A percentile compares a stretch with the other conserved stretches of the same genome.
Conservation (phyloP, 768 basidiomycete genomes). For the Leccinellum luteum region DNA sequence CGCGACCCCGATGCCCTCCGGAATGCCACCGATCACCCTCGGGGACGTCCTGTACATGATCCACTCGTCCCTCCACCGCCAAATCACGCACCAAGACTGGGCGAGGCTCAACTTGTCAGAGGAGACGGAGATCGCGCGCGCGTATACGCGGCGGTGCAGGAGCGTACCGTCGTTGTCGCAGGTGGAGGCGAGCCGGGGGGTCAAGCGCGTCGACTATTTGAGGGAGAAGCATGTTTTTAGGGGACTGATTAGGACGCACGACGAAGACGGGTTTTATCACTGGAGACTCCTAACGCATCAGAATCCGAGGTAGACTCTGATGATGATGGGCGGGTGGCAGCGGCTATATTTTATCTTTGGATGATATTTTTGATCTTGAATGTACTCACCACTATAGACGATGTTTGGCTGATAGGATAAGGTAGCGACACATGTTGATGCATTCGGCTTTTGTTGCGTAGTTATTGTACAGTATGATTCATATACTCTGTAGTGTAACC, state of each 20-base stretch:
- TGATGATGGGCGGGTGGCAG: neutral
- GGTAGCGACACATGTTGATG: neutral
- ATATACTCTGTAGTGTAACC: neutral
- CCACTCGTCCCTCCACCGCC: slow-evolving; percentile 44
- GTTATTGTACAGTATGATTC: neutral
- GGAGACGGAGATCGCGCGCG: slow-evolving; percentile 33
- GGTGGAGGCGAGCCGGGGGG: slow-evolving; percentile 36
- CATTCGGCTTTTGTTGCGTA: neutral
- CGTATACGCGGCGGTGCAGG: slow-evolving; percentile 36
- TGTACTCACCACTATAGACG: neutral
- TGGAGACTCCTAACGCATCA: slow-evolving; percentile 28
- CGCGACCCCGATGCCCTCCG: slow-evolving; percentile 3
- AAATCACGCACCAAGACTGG: slow-evolving; percentile 38
- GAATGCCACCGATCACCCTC: slow-evolving; percentile 47
- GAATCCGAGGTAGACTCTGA: neutral
- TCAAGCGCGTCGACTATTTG: slow-evolving; percentile 41
- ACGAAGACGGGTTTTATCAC: slow-evolving; percentile 30
- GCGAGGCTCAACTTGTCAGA: slow-evolving; percentile 24
- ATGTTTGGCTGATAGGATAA: neutral
- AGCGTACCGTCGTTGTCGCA: slow-evolving; percentile 30
- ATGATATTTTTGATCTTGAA: neutral
- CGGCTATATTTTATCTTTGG: neutral
- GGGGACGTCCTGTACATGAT: slow-evolving; percentile 57
- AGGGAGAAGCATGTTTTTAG: slow-evolving; percentile 34
- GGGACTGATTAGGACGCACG: slow-evolving; percentile 33